Base-by-base conservation (phyloP, 2,329 filamentous ascomycete genomes). In the Capronia coronata region DNA sequence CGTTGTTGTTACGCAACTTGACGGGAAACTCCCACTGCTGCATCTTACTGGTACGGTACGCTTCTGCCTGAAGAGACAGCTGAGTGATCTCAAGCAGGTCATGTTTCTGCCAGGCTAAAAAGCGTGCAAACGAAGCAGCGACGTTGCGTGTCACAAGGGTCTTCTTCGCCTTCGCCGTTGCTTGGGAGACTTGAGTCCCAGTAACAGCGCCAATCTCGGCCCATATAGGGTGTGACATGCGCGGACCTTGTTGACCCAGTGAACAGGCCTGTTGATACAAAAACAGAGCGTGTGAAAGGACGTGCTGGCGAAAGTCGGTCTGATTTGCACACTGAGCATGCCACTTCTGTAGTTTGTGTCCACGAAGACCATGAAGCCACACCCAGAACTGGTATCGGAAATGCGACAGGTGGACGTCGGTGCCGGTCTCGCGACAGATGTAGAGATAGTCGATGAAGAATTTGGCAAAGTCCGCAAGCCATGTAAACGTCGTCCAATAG, bases 101-200 rank as follows among this genome's bases (percentile, higher is more conserved):
- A 75, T 75, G 63, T 48, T 59, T 46, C 49, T 87, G 75, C 2
- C 72, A 55, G 13, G 11, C 48, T 43, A 25, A 40, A 54, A 13
- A 42, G 16, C 25, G 22, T 23, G 9, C 56, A 69, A 55, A 93
- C 93, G 47, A 78, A 78, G 2, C 77, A 52, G 79, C 75, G 0
- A 85, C 77, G 48, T 84, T 86, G 0, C 82, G 78, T 0, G 87
- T 91, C 0, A 90, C 83, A 0, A 86, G 67, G 0, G 87, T 91
- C 54, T 34, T 59, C 42, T 10, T 49, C 35, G 59, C 21, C 34
- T 35, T 48, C 32, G 56, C 63, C 52, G 57, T 58, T 49, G 9
- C 61, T 56, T 73, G 73, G 54, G 55, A 3, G 49, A 50, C 14
- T 8, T 30, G 62, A 58, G 8, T 19, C 19, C 71, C 66, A 2